phyloP scores from a whole-genome alignment of 1,139 yeast species.

The Hemisphaericaspora subhashii region DNA sequence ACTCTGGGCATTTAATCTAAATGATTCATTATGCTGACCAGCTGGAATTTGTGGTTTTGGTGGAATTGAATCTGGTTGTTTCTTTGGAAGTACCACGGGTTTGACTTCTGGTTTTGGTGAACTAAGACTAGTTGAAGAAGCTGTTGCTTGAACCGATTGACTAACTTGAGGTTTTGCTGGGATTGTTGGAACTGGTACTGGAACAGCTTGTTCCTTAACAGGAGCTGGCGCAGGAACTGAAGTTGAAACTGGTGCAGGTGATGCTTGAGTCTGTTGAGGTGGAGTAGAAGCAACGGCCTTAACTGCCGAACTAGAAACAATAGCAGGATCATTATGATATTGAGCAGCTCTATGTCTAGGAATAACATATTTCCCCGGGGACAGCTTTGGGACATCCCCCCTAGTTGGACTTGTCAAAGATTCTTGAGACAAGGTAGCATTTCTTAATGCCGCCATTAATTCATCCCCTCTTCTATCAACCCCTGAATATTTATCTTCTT shows the following conservation, averaged over 20 bases:
- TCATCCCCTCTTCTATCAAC: conserved; percentile 70
- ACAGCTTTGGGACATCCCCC: conserved; percentile 4
- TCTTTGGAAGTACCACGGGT: conserved; percentile 9
- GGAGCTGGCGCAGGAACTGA: neutral
- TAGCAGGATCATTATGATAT: conserved; percentile 75
- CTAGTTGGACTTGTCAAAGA: conserved; percentile 9
- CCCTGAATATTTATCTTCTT: conserved; percentile 95
- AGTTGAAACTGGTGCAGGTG: neutral
- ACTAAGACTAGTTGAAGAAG: neutral
- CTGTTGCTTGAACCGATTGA: neutral
- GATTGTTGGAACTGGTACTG: conserved; percentile 4
- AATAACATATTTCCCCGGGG: conserved; percentile 51
- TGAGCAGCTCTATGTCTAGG: conserved; percentile 68
- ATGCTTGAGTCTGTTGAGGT: neutral
- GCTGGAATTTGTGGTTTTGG: conserved; percentile 31
- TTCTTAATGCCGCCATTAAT: conserved; percentile 59
- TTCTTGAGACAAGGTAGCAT: conserved; percentile 24
- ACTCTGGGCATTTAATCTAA: conserved; percentile 55
- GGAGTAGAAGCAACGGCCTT: conserved; percentile 10
- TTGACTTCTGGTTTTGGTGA: conserved; percentile 6
- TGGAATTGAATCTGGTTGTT: conserved; percentile 32
- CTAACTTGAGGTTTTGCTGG: conserved; percentile 7
- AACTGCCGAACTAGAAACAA: conserved; percentile 54
- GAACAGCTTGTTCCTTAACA: neutral
- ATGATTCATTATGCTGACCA: conserved; percentile 33